Evolutionary conservation across 2,329 filamentous ascomycete species (phyloP).

Genomic region (Cytospora mali): DNA sequence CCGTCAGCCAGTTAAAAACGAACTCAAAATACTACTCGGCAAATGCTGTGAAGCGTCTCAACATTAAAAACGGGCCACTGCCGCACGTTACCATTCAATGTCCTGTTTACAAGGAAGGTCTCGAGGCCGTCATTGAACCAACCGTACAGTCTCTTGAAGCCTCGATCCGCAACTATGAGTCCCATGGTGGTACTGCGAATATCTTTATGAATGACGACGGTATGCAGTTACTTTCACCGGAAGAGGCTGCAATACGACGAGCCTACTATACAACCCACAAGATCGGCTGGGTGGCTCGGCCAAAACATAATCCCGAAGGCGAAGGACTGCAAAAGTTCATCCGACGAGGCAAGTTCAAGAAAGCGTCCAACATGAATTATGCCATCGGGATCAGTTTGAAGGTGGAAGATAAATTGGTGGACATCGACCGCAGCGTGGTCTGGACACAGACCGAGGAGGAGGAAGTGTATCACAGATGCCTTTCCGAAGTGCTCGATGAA

Average conservation of each 20-base stretch:
- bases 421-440: constrained; percentile 56
- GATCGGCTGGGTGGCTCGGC: constrained; percentile 70
- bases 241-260: constrained; percentile 50
- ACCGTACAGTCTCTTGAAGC: constrained; percentile 78
- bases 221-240: constrained; percentile 66
- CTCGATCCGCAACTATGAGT: constrained; percentile 75
- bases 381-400: constrained; percentile 68
- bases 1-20: constrained; percentile 69
- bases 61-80: constrained; percentile 59
- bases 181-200: constrained; percentile 75
- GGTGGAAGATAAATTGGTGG: constrained; percentile 68
- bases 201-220: constrained; percentile 78
- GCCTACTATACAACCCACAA: constrained; percentile 69
- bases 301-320: constrained; percentile 64
- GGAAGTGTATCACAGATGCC: constrained; percentile 63
- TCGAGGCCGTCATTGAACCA: constrained; percentile 72
- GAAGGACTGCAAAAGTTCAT: constrained; percentile 44
- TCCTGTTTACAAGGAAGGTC: constrained; percentile 85
- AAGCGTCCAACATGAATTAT: constrained; percentile 76
- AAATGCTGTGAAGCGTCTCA: constrained; percentile 54
- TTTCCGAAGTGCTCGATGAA: constrained; percentile 68
- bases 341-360: constrained; percentile 68
- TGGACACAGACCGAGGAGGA: constrained; percentile 73
- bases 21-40: constrained; percentile 87
- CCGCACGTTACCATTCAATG: constrained; percentile 83